phyloP scores from a whole-genome alignment of 495 filamentous ascomycete species.

The Aspergillus hancockii region DNA sequence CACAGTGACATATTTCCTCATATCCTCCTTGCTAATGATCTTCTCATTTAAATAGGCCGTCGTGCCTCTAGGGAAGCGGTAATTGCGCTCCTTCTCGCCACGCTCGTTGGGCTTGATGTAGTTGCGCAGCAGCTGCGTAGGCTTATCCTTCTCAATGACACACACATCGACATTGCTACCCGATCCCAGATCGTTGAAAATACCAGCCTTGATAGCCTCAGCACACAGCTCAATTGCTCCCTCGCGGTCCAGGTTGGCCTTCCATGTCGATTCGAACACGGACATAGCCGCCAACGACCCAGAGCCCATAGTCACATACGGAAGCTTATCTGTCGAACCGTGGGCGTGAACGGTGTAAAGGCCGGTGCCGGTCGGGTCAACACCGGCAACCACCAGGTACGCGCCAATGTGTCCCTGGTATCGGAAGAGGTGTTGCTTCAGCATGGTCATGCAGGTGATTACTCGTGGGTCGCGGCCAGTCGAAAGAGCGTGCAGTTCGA shows the following conservation, averaged over 20 bases:
- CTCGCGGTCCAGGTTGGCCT: constrained; percentile 72
- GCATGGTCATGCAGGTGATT: constrained; percentile 98
- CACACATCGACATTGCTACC: constrained; percentile 98
- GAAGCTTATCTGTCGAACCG: constrained; percentile 97
- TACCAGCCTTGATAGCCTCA: constrained; percentile 93
- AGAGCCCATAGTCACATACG: constrained; percentile 98
- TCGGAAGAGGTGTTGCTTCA: constrained; percentile 98
- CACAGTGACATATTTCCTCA: constrained; percentile 92
- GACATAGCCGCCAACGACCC: constrained; percentile 97
- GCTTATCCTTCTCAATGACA: constrained; percentile 88
- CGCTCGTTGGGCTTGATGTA: constrained; percentile 91
- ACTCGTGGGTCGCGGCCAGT: constrained; percentile 96
- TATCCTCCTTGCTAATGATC: constrained; percentile 86
- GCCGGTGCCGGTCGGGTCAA: constrained; percentile 93
- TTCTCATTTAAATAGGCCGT: constrained; percentile 94
- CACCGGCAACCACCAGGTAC: constrained; percentile 96
- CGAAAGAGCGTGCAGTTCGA: constrained; percentile 93
- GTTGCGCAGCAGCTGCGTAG: constrained; percentile 82
- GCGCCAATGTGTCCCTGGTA: constrained; percentile 98
- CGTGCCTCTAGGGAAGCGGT: constrained; percentile 84
- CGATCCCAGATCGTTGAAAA: constrained; percentile 98
- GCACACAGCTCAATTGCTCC: constrained; percentile 80
- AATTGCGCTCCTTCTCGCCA: constrained; percentile 87
- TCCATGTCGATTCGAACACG: constrained; percentile 97
- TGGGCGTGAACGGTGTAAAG: constrained; percentile 99